Conservation (phyloP, 176 grass and related monocot species). For the Saccharum officinarum region DNA sequence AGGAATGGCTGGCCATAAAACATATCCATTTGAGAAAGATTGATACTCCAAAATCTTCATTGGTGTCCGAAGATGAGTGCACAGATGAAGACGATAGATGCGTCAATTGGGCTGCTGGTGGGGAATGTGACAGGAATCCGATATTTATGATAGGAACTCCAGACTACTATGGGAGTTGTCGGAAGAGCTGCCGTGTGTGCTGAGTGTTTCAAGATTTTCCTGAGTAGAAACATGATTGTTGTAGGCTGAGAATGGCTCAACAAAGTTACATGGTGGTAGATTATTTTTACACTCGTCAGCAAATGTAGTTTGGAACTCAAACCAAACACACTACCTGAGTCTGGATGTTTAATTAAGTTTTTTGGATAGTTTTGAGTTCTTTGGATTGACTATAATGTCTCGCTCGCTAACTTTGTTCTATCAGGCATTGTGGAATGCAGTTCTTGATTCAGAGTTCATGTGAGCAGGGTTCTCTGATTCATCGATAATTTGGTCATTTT, state of each 20-base stretch:
- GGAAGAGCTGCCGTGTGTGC: slow-evolving; percentile 73
- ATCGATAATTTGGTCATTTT: background rate
- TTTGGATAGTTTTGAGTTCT: background rate
- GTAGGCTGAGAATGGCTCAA: slow-evolving; percentile 12
- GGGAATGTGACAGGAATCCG: slow-evolving; percentile 77
- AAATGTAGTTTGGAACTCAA: slow-evolving; percentile 12
- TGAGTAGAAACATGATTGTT: slow-evolving; percentile 27
- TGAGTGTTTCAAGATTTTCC: slow-evolving; percentile 30
- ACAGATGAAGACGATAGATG: slow-evolving; percentile 79
- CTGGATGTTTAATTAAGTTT: background rate
- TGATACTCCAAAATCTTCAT: slow-evolving; percentile 30
- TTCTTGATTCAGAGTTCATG: background rate
- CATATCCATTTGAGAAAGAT: slow-evolving; percentile 45
- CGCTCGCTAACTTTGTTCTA: background rate
- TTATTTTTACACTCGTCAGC: background rate
- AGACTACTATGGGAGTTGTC: slow-evolving; percentile 86
- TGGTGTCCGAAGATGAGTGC: slow-evolving; percentile 46
- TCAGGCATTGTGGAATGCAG: background rate
- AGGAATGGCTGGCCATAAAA: slow-evolving; percentile 71
- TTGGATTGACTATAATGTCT: background rate
- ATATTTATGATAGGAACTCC: slow-evolving; percentile 77
- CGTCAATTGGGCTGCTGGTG: slow-evolving; percentile 53
- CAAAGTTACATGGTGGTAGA: slow-evolving; percentile 8
- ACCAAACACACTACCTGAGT: background rate
- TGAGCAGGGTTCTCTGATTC: background rate